Evolutionary conservation across 1,284 basidiomycete genomes (phyloP), one percentile per base, ranked within the genome.

Genomic region (Thecaphora thlaspeos): DNA sequence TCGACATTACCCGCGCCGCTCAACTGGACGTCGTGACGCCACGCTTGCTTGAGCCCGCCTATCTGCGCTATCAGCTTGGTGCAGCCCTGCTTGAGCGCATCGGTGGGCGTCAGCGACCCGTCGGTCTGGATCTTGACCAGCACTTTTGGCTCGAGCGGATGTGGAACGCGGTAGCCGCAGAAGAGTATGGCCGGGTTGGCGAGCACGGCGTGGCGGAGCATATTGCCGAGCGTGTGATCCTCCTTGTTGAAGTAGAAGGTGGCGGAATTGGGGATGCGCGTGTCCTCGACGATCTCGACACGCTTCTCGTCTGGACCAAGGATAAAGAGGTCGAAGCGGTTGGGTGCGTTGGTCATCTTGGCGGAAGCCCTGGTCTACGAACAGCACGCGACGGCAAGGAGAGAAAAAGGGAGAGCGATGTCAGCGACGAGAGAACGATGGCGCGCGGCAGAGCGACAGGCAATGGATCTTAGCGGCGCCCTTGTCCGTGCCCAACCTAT

Each of bases 81-180:
- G 76, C 90, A 91, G 0, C 91, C 91, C 58, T 87, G 83, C 76
- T 93, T 89, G 37, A 98, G 84, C 18, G 88, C 86, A 41, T 86
- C 87, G 57, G 89, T 84, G 0, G 94, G 92, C 19, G 92, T 89
- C 43, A 87, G 78, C 1, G 84, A 83, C 22, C 92, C 92, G 79
- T 97, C 91, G 1, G 92, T 96, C 80, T 97, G 94, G 56, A 97
- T 87, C 79, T 95, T 96, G 79, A 98, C 84, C 37, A 89, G 82
- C 79, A 97, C 94, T 73, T 91, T 85, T 9, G 94, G 92, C 63
- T 96, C 90, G 18, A 96, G 85, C 1, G 95, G 94, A 73, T 97
- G 94, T 0, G 94, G 92, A 36, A 94, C 91, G 82, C 93, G 92
- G 85, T 97, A 97, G 0, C 94, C 94, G 2, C 92, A 92, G 77